Evolutionary conservation across 202 grass and related monocot species (phyloP).

Genomic region (Carex sylvatica): DNA sequence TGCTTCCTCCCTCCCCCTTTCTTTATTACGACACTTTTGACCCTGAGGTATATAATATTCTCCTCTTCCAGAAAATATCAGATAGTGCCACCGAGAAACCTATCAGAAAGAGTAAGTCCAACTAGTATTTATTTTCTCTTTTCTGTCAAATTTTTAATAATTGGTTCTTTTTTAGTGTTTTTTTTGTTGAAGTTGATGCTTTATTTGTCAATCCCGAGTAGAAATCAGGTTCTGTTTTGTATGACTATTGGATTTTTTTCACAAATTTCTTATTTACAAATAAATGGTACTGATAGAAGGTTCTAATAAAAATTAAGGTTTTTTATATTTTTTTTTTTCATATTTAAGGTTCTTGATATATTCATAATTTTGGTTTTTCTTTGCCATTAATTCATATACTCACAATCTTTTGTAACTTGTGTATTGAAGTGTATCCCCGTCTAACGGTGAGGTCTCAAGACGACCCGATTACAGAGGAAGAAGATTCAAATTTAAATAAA

Average conservation of each 20-base stretch:
- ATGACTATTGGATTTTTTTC: background rate
- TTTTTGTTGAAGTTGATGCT: background rate
- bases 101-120: background rate
- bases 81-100: background rate
- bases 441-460: conserved; percentile 11
- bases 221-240: background rate
- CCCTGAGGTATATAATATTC: background rate
- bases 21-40: background rate
- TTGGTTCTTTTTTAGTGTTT: background rate
- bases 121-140: background rate
- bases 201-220: background rate
- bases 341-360: background rate
- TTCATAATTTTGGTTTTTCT: background rate
- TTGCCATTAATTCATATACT: background rate
- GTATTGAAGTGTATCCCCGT: conserved; percentile 20
- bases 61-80: background rate
- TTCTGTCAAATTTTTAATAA: background rate
- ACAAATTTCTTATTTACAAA: background rate
- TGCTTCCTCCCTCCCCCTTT: conserved; percentile 1
- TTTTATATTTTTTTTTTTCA: background rate
- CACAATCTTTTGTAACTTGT: background rate
- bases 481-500: conserved; percentile 9
- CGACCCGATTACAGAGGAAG: background rate
- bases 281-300: background rate
- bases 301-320: background rate